These are phyloP conservation scores for Mycena galericulata DNA, from an alignment of 768 basidiomycete genomes.

Conservation along the genomic window DNA sequence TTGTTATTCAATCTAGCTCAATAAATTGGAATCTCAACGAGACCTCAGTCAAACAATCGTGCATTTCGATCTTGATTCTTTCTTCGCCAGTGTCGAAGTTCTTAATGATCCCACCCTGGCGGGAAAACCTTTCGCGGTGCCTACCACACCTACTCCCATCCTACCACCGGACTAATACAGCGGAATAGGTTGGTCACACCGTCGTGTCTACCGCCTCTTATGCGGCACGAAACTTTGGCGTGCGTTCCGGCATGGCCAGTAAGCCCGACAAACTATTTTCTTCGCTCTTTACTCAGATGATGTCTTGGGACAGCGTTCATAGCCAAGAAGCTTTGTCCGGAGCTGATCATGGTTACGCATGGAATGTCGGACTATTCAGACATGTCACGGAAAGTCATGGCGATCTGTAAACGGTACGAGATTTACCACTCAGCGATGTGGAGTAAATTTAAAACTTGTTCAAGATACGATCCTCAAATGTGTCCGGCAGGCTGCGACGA, in stretches of 20 bases:
- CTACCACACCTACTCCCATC: not conserved
- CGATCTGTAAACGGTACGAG: conserved; percentile 62
- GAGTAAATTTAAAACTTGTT: not conserved
- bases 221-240: conserved; percentile 90
- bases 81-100: conserved; percentile 86
- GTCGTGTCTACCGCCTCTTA: conserved; percentile 63
- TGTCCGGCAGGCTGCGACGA: conserved; percentile 86
- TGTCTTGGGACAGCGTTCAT: conserved; percentile 74
- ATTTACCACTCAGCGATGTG: not conserved
- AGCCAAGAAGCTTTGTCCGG: conserved; percentile 93
- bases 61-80: conserved; percentile 97
- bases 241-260: conserved; percentile 97
- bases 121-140: conserved; percentile 81
- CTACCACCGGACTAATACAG: conserved; percentile 19
- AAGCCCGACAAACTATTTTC: conserved; percentile 31
- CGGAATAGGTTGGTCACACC: conserved; percentile 26
- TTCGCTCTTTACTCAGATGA: not conserved
- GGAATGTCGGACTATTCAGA: conserved; percentile 74
- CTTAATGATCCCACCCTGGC: conserved; percentile 71
- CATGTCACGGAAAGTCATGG: conserved; percentile 83
- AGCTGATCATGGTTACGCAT: conserved; percentile 76
- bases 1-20: conserved; percentile 57
- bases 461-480: conserved; percentile 76
- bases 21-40: conserved; percentile 77
- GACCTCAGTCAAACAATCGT: conserved; percentile 89